Evolutionary conservation across 345 rosid genomes (phyloP).

Genomic region (Linum lewisii): DNA sequence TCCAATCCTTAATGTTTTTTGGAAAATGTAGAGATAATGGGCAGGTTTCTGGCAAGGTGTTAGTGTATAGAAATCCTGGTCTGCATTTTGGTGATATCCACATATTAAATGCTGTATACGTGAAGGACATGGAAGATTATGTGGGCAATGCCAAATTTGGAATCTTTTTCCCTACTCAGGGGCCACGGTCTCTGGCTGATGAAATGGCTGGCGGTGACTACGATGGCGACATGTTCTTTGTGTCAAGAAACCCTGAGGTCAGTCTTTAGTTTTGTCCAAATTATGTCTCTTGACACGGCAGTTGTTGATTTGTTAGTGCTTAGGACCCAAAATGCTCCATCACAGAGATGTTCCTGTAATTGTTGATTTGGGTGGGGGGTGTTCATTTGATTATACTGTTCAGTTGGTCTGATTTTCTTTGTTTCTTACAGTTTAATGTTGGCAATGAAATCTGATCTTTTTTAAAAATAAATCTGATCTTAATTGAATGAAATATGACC

Average conservation of each 20-base stretch:
- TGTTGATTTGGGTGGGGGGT: not conserved
- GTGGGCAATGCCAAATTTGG: constrained; percentile 72
- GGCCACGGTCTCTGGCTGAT: constrained; percentile 67
- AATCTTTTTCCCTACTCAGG: constrained; percentile 55
- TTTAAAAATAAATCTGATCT: too few species aligned
- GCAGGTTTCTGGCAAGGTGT: constrained; percentile 61
- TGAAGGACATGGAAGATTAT: constrained; percentile 37
- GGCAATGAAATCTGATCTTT: too few species aligned
- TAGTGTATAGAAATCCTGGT: constrained; percentile 81
- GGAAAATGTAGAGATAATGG: constrained; percentile 43
- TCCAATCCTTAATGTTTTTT: not conserved
- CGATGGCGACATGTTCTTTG: constrained; percentile 70
- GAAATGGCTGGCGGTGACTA: constrained; percentile 78
- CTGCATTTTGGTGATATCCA: constrained; percentile 82
- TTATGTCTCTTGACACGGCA: not conserved
- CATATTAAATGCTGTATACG: constrained; percentile 47
- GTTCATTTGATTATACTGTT: constrained; percentile 5
- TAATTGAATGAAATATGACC: too few species aligned
- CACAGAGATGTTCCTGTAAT: not conserved
- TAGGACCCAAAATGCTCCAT: not conserved
- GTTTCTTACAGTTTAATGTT: constrained; percentile 2
- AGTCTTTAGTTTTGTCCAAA: constrained; percentile 6
- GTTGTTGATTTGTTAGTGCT: not conserved
- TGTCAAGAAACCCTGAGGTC: constrained; percentile 71
- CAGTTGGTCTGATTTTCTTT: constrained; percentile 1